Base-by-base conservation (phyloP, 2,329 filamentous ascomycete genomes). In the Neofusicoccum kwambonambiense region DNA sequence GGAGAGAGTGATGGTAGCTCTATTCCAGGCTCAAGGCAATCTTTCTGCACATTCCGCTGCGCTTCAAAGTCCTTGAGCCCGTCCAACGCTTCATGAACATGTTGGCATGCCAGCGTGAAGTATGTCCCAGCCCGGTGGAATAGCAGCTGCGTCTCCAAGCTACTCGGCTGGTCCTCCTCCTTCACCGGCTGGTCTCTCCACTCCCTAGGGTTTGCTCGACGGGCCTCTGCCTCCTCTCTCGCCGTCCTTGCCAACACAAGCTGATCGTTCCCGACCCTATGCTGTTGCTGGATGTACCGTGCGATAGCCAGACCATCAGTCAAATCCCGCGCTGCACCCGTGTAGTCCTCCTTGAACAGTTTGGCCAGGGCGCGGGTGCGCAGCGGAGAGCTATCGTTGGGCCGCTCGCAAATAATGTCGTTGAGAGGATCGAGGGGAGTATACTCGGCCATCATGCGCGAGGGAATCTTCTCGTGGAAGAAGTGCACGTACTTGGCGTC, bases 401-500 rank as follows among this genome's bases (percentile, higher is more conserved):
- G 87, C 19, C 85, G 79, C 45, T 87, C 84, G 12, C 81, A 78
- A 66, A 93, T 88, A 64, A 94, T 86, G 42, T 90, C 85, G 73
- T 88, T 82, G 68, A 96, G 76, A 3, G 87, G 83, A 61, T 85
- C 79, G 64, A 93, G 77, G 67, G 86, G 89, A 8, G 90, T 93
- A 70, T 85, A 88, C 71, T 91, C 86, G 41, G 88, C 89, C 74
- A 95, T 80, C 74, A 90, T 87, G 47, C 89, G 81, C 45, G 87
- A 90, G 1, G 91, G 90, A 31, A 95, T 93, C 84, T 94, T 95
- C 78, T 96, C 91, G 77, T 94, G 91, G 76, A 96, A 96, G 79
- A 94, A 95, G 74, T 95, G 90, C n/a, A 95, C 92, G 74, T 95
- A 95, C 76, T 89, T 90, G 34, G 91, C 92, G 72, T 95, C 90